A percentile compares a stretch with the other conserved stretches of the same genome.
Evolutionary conservation across 169 alveolate species (phyloP).

Genomic region (Babesia gibsoni): DNA sequence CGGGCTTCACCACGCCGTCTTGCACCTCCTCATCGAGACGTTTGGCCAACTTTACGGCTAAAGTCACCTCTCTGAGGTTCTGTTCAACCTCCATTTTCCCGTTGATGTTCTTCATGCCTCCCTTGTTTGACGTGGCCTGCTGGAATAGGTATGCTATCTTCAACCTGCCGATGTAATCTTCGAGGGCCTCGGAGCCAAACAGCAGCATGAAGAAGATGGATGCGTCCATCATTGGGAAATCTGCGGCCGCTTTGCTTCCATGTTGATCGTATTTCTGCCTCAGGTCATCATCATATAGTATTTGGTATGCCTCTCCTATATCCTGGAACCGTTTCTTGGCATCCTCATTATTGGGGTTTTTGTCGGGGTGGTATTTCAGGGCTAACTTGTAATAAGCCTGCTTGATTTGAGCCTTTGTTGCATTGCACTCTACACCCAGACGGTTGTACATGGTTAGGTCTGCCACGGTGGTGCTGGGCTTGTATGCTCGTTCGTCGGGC

Average conservation of each 20-base stretch:
- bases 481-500: neutral
- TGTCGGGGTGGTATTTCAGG: conserved; percentile 91
- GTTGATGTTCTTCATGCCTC: neutral
- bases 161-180: conserved; percentile 68
- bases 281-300: conserved; percentile 59
- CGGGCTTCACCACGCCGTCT: conserved; percentile 30
- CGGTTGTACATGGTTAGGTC: conserved; percentile 67
- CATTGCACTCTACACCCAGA: conserved; percentile 65
- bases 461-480: conserved; percentile 26
- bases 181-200: conserved; percentile 68
- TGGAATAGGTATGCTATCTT: conserved; percentile 52
- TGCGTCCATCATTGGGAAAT: conserved; percentile 57
- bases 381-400: conserved; percentile 90
- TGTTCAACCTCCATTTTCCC: conserved; percentile 64
- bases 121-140: conserved; percentile 27
- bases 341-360: conserved; percentile 72
- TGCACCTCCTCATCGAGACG: conserved; percentile 49
- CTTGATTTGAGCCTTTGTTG: conserved; percentile 84
- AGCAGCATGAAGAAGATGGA: conserved; percentile 69
- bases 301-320: conserved; percentile 73
- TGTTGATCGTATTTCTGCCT: conserved; percentile 60
- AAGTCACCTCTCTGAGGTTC: conserved; percentile 57
- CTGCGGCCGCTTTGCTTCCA: conserved; percentile 57
- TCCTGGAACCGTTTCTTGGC: conserved; percentile 72
- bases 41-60: conserved; percentile 62